Evolutionary conservation across 75 land plant genomes (phyloP).

Genomic region (Larix kaempferi): DNA sequence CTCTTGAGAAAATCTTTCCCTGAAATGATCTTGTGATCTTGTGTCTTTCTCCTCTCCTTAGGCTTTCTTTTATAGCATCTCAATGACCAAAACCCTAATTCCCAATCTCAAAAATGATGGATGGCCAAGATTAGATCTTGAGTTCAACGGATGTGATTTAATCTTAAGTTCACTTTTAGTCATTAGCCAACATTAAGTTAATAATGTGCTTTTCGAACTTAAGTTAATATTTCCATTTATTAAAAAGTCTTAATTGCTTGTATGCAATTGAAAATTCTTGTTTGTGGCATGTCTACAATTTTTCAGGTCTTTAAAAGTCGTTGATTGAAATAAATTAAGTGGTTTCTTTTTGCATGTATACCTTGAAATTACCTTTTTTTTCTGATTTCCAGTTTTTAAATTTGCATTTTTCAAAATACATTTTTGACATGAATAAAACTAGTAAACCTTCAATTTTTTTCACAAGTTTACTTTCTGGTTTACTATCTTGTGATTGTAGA

Average conservation of each 20-base stretch:
- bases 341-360: neutral
- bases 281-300: neutral
- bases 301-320: neutral
- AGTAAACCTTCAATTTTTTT: neutral
- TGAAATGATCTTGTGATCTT: too few species aligned
- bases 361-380: neutral
- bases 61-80: too few species aligned
- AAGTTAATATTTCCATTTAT: neutral
- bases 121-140: too few species aligned
- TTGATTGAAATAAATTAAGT: neutral
- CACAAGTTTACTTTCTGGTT: neutral
- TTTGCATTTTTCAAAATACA: neutral
- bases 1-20: too few species aligned
- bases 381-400: neutral
- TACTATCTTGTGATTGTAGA: constrained; percentile 34
- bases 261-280: neutral
- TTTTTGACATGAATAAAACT: neutral
- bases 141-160: too few species aligned
- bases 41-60: too few species aligned
- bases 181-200: too few species aligned
- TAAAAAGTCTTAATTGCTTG: neutral
- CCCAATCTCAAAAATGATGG: too few species aligned
- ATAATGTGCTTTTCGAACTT: too few species aligned
- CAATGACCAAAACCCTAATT: too few species aligned
- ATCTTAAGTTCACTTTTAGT: too few species aligned